These are phyloP conservation scores for Blakeslea trispora DNA, from an alignment of 371 early-diverging fungal species.

Conservation along the genomic window DNA sequence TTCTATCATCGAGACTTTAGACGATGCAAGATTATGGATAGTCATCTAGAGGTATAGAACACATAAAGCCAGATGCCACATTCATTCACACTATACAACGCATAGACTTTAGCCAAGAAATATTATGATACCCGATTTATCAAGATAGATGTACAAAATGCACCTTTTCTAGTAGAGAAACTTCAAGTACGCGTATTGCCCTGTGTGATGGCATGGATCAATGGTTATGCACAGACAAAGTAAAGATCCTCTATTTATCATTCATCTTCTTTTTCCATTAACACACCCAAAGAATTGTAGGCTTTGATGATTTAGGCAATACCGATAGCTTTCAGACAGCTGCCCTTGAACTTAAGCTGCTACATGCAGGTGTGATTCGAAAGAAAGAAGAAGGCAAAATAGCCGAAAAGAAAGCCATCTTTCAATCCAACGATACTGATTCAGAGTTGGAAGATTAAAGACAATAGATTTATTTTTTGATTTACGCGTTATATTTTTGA, in stretches of 20 bases:
- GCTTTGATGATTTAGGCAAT: conserved; percentile 95
- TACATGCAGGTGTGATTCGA: conserved; percentile 52
- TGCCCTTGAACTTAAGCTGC: conserved; percentile 75
- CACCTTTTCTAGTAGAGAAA: conserved; percentile 90
- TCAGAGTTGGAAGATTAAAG: conserved; percentile 31
- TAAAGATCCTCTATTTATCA: too few species aligned
- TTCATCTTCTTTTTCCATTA: conserved; percentile 1
- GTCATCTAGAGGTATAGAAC: conserved; percentile 73
- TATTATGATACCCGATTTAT: conserved; percentile 87
- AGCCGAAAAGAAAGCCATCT: conserved; percentile 34
- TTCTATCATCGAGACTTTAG: conserved; percentile 93
- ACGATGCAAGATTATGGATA: conserved; percentile 92
- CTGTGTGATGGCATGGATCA: conserved; percentile 81
- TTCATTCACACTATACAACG: background rate
- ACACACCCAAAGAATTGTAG: conserved; percentile 90
- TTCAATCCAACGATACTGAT: conserved; percentile 41
- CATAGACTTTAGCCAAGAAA: conserved; percentile 65
- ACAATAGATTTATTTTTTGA: background rate
- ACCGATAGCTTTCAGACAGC: conserved; percentile 84
- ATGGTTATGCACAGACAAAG: conserved; percentile 47
- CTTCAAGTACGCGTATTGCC: conserved; percentile 89
- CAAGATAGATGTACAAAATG: conserved; percentile 85
- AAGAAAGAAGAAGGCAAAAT: conserved; percentile 22
- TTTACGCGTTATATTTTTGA: too few species aligned
- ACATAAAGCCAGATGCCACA: background rate